Evolutionary conservation across 169 alveolate species (phyloP), one percentile per base, ranked within the genome.

Genomic region (Eimeria brunetti): DNA sequence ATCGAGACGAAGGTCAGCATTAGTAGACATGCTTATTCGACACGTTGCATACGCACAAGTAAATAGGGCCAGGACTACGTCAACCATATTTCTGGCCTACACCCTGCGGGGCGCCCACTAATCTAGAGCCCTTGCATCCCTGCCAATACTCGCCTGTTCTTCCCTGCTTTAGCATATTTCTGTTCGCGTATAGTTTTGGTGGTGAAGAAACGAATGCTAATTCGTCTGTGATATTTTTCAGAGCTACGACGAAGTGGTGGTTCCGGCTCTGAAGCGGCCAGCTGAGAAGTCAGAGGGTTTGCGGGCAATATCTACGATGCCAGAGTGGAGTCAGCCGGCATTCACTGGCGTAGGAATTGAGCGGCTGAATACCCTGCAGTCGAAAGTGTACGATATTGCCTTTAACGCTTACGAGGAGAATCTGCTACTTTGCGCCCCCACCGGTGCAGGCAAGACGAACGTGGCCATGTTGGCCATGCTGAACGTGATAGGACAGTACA

Each of bases 391-490:
- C 94, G 98, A 98, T 16, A 97, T 97, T 24, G 99, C 99, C 4
- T 98, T 99, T 94, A 96, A 97, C 81, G 97, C 97, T 44, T 98
- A 98, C 75, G 98, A 98, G 92, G 99, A 99, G 94, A 99, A 99
- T 97, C 85, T 99, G 98, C 96, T 99, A 64, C 98, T 99, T 14
- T 99, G 99, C 95, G 99, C 99, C 36, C 99, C 99, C 18, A 99
- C 99, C 4, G 99, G 99, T 18, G 99, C 99, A 14, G 99, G 99
- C 33, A 99, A 99, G 97, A 99, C 99, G 14, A 99, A 99, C 97
- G 99, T 99, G 81, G 99, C 99, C 81, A 96, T 99, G 96, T 97
- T 99, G 88, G 97, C 99, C 76, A 99, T 99, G 62, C 97, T 99
- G 83, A 98, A 99, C 94, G 99, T 98, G 92, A 95, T 99, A 97